Evolutionary conservation across 225 moss, liverwort and hornwort species (phyloP).

Genomic region (Pseudoscleropodium purum): DNA sequence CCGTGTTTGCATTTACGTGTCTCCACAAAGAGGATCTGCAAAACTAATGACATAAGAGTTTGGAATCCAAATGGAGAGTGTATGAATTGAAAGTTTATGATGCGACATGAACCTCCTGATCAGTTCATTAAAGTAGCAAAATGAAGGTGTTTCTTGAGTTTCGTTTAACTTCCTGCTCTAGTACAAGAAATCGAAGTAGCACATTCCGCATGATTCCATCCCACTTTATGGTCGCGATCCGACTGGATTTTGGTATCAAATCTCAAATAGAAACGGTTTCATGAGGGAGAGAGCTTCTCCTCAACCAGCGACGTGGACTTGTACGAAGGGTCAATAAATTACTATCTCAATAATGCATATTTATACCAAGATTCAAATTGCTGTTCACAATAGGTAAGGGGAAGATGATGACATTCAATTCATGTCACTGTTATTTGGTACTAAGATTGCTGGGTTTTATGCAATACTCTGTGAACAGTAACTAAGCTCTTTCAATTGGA

Average conservation of each 20-base stretch:
- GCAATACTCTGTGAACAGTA: neutral
- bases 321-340: neutral
- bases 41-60: neutral
- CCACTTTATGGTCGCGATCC: too few species aligned
- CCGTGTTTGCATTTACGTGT: neutral
- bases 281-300: neutral
- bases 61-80: constrained; percentile 16
- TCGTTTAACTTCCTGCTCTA: rapidly evolving
- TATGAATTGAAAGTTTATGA: constrained; percentile 1
- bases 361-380: neutral
- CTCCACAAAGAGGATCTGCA: neutral
- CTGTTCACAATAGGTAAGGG: neutral
- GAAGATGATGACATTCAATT: neutral
- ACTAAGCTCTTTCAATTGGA: neutral
- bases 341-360: neutral
- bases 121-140: neutral
- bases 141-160: neutral
- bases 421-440: too few species aligned
- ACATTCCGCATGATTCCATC: neutral
- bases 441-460: neutral
- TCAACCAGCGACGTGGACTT: neutral
- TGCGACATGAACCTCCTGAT: neutral
- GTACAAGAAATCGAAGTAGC: neutral
- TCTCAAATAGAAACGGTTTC: neutral
- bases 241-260: neutral